A percentile compares a stretch with the other conserved stretches of the same genome.
phyloP scores from a whole-genome alignment of 1,139 yeast genomes.

The Lizanozyma gosingica region DNA sequence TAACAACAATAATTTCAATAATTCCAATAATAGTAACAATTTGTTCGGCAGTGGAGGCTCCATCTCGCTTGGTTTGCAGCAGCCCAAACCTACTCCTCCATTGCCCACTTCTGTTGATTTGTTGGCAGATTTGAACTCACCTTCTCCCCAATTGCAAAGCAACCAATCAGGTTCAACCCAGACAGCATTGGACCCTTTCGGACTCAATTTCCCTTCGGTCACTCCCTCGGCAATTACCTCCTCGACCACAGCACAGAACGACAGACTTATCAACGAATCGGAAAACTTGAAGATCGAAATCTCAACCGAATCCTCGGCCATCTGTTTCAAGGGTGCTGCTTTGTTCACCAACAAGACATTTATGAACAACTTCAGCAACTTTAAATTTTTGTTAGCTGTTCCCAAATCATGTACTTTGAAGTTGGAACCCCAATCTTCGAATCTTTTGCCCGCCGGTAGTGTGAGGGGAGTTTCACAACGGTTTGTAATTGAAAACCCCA shows the following conservation, averaged over 20 bases:
- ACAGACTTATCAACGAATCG: slow-evolving; percentile 35
- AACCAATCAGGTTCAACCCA: slow-evolving; percentile 6
- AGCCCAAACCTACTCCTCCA: slow-evolving; percentile 7
- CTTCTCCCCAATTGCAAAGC: slow-evolving; percentile 37
- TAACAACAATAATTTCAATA: slow-evolving; percentile 15
- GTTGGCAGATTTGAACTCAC: slow-evolving; percentile 38
- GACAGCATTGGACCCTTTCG: slow-evolving; percentile 40
- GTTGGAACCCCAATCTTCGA: slow-evolving; percentile 64
- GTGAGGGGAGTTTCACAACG: slow-evolving; percentile 52
- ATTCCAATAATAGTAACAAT: slow-evolving; percentile 22
- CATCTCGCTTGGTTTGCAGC: slow-evolving; percentile 9
- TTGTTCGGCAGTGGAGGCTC: slow-evolving; percentile 42
- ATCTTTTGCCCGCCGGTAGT: slow-evolving; percentile 40
- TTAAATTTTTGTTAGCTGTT: slow-evolving; percentile 73
- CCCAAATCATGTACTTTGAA: slow-evolving; percentile 63
- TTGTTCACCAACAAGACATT: slow-evolving; percentile 34
- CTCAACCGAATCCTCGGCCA: slow-evolving; percentile 27
- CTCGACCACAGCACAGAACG: slow-evolving; percentile 7
- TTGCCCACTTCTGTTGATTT: slow-evolving; percentile 23
- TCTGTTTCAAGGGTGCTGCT: slow-evolving; percentile 36
- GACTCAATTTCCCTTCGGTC: slow-evolving; percentile 35
- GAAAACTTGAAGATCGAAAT: slow-evolving; percentile 45
- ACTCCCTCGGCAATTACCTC: slow-evolving; percentile 19
- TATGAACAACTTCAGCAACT: slow-evolving; percentile 21
- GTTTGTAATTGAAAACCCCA: slow-evolving; percentile 30